Percentiles rank a stretch among this genome's conserved stretches.
These are phyloP conservation scores for Gloeophyllum trabeum DNA, from an alignment of 768 basidiomycete genomes.

Conservation along the genomic window DNA sequence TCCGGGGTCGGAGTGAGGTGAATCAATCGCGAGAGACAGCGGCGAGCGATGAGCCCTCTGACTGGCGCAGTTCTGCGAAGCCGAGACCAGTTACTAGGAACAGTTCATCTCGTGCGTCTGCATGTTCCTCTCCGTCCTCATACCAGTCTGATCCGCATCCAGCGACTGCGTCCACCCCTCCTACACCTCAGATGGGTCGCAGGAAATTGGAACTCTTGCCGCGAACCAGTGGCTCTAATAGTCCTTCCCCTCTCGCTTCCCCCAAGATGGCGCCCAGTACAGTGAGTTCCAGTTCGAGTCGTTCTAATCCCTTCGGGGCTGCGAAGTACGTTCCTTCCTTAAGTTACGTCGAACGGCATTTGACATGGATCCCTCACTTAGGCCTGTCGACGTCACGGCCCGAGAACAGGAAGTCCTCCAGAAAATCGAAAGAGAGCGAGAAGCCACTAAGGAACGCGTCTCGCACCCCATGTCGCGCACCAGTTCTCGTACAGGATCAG, in stretches of 20 bases:
- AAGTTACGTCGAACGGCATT: too few relatives aligned
- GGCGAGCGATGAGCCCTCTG: conserved; percentile 40
- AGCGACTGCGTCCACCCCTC: conserved; percentile 68
- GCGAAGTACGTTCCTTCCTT: conserved; percentile 45
- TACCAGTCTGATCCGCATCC: conserved; percentile 7
- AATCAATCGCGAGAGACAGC: conserved; percentile 32
- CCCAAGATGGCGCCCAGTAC: conserved; percentile 53
- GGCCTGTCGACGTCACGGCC: conserved; percentile 75
- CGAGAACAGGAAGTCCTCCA: conserved; percentile 70
- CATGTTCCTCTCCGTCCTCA: conserved; percentile 4
- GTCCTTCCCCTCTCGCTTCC: conserved; percentile 68
- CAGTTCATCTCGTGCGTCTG: conserved; percentile 52
- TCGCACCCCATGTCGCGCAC: conserved; percentile 34
- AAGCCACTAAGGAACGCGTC: conserved; percentile 23
- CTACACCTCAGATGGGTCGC: conserved; percentile 71
- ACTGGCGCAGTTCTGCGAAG: conserved; percentile 54
- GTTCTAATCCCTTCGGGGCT: conserved; percentile 77
- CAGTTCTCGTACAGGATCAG: conserved; percentile 18
- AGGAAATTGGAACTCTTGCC: conserved; percentile 82
- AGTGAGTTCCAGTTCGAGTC: conserved; percentile 22
- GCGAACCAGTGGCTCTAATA: conserved; percentile 55
- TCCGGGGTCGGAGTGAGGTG: conserved; percentile 43
- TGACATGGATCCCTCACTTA: conserved; percentile 18
- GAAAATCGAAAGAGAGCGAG: conserved; percentile 57
- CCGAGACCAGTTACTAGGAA: conserved; percentile 28